Conservation (phyloP, 305 asterid genomes). For the Stenogyne calaminthoides region DNA sequence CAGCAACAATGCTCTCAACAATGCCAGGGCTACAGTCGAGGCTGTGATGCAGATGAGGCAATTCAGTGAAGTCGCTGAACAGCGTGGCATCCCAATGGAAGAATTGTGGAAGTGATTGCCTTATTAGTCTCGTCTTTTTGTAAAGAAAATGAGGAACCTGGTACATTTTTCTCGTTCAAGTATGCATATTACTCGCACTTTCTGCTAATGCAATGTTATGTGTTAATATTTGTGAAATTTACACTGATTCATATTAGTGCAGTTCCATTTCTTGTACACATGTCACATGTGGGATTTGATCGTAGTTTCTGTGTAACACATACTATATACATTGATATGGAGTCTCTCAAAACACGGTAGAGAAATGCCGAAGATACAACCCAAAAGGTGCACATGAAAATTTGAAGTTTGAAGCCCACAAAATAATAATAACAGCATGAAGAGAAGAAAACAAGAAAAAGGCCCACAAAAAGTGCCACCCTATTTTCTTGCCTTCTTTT, state of each 20-base stretch:
- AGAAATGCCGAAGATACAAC: too few relatives aligned
- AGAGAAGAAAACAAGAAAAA: not conserved
- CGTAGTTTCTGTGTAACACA: too few relatives aligned
- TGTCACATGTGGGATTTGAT: not conserved
- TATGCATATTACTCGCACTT: not conserved
- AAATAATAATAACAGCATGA: not conserved
- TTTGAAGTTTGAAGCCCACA: not conserved
- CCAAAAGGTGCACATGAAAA: not conserved
- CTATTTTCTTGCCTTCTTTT: not conserved
- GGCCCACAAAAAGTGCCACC: not conserved
- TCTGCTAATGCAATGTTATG: not conserved
- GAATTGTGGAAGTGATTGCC: slow-evolving; percentile 81
- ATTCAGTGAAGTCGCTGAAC: slow-evolving; percentile 80
- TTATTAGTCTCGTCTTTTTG: not conserved
- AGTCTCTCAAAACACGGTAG: too few relatives aligned
- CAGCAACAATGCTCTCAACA: slow-evolving; percentile 92
- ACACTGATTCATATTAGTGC: not conserved
- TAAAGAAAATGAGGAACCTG: slow-evolving; percentile 21
- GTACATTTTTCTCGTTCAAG: not conserved
- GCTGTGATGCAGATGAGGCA: slow-evolving; percentile 89
- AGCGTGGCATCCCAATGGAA: slow-evolving; percentile 96
- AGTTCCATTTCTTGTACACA: not conserved
- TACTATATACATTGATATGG: too few relatives aligned
- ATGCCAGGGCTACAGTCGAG: slow-evolving; percentile 89
- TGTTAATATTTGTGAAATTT: not conserved